These are phyloP conservation scores for Ogataea corticis DNA, from an alignment of 805 yeast species.

Conservation along the genomic window DNA sequence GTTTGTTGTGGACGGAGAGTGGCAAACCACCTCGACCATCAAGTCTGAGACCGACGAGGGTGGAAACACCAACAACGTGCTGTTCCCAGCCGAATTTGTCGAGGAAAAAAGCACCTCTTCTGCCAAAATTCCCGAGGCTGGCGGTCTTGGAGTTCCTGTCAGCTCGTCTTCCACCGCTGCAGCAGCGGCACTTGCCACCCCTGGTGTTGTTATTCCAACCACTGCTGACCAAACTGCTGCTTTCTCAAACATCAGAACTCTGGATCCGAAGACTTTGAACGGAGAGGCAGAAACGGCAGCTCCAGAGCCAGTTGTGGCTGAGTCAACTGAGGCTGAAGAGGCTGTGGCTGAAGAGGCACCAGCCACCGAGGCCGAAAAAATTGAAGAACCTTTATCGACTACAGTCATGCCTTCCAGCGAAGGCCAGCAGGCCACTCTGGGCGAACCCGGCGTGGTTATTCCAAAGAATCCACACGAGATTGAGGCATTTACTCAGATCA, in stretches of 20 bases:
- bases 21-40: slow-evolving; percentile 46
- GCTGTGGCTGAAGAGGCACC: slow-evolving; percentile 1
- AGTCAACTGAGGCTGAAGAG: background rate
- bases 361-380: slow-evolving; percentile 38
- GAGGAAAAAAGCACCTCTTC: slow-evolving; percentile 30
- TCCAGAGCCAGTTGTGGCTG: background rate
- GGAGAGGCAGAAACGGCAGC: background rate
- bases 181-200: slow-evolving; percentile 30
- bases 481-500: slow-evolving; percentile 60
- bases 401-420: slow-evolving; percentile 50
- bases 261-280: slow-evolving; percentile 44
- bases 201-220: slow-evolving; percentile 66
- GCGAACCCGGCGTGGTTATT: slow-evolving; percentile 74
- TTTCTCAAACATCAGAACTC: slow-evolving; percentile 55
- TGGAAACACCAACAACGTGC: slow-evolving; percentile 54
- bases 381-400: slow-evolving; percentile 32
- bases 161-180: slow-evolving; percentile 9
- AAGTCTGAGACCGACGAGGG: slow-evolving; percentile 45
- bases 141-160: slow-evolving; percentile 39
- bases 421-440: slow-evolving; percentile 45
- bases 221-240: slow-evolving; percentile 61
- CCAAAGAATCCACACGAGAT: slow-evolving; percentile 66
- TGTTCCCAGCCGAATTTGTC: slow-evolving; percentile 40
- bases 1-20: slow-evolving; percentile 61
- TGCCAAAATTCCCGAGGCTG: slow-evolving; percentile 47